A percentile compares a stretch with the other conserved stretches of the same genome.
Conservation (phyloP, 2,329 filamentous ascomycete genomes). For the Calonectria hongkongensis region DNA sequence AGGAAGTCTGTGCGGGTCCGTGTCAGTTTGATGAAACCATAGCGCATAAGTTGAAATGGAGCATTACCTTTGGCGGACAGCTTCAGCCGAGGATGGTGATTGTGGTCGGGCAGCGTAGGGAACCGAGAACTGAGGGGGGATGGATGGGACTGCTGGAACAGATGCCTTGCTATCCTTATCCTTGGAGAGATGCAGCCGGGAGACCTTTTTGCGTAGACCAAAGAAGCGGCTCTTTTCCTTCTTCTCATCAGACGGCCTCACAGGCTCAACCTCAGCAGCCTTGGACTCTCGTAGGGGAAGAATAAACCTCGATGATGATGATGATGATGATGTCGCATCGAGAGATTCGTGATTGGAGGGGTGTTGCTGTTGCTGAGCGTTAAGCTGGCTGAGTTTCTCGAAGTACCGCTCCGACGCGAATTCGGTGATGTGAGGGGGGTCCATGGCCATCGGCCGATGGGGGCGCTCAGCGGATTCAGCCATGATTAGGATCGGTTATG, state of each 20-base stretch:
- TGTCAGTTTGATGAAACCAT: constrained; percentile 46
- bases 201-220: constrained; percentile 63
- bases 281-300: constrained; percentile 68
- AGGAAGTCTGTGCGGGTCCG: constrained; percentile 60
- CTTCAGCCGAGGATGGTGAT: constrained; percentile 53
- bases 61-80: constrained; percentile 59
- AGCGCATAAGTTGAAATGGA: constrained; percentile 26
- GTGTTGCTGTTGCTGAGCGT: constrained; percentile 65
- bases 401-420: constrained; percentile 80
- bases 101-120: constrained; percentile 22
- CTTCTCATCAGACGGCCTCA: constrained; percentile 59
- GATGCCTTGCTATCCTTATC: constrained; percentile 44
- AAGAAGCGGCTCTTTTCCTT: constrained; percentile 67
- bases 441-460: constrained; percentile 67
- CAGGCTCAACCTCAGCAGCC: constrained; percentile 55
- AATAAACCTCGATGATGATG: constrained; percentile 66
- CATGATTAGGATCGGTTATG: constrained; percentile 54
- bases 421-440: constrained; percentile 78
- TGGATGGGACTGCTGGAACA: constrained; percentile 31
- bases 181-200: constrained; percentile 59
- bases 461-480: constrained; percentile 58
- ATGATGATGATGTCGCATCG: constrained; percentile 51
- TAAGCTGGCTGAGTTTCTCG: constrained; percentile 75
- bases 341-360: constrained; percentile 44
- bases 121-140: constrained; percentile 25